These are phyloP conservation scores for Vitis vinifera DNA, from an alignment of 164 flowering plant genomes.

Conservation along the genomic window ASM3070453v1 NC_081809.1:4982501-4983000, in stretches of 20 bases:
- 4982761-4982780: too few relatives aligned
- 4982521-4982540: constrained; percentile 33
- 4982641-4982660: too few relatives aligned
- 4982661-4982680: too few relatives aligned
- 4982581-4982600: constrained; percentile 2
- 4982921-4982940: constrained; percentile 25
- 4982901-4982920: constrained; percentile 15
- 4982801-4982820: neutral
- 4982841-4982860: neutral
- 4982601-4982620: neutral
- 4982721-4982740: too few relatives aligned
- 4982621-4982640: neutral
- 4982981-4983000: constrained; percentile 52
- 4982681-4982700: too few relatives aligned
- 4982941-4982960: constrained; percentile 34
- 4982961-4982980: constrained; percentile 55
- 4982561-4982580: constrained; percentile 24
- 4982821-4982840: neutral
- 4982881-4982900: constrained; percentile 24
- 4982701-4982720: too few relatives aligned
- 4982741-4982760: too few relatives aligned
- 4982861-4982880: neutral
- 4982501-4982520: constrained; percentile 48
- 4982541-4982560: constrained; percentile 54
- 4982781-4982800: too few relatives aligned